Evolutionary conservation across 2,329 filamentous ascomycete species (phyloP), one percentile per base, ranked within the genome.

Genomic region (Exophiala mesophila): DNA sequence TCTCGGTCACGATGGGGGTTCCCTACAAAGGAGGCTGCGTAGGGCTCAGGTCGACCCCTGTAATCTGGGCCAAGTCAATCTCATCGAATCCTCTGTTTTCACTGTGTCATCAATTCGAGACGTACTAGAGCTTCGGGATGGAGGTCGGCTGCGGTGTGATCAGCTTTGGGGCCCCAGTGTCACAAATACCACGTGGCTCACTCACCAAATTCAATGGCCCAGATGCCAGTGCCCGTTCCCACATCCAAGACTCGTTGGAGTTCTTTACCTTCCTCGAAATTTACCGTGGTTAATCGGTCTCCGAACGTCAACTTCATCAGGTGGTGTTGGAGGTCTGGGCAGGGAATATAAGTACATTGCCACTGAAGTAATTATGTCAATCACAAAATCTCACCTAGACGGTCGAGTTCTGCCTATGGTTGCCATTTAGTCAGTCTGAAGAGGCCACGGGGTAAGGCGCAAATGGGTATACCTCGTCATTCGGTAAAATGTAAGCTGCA

Each of bases 181-280:
- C 29, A 6, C 29, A 6, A 31, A 6, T 6, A 7, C 29, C 29
- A 31, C 5, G 13, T 6, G 13, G 29, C 19, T 17, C 5, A 9
- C 39, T 36, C 31, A 42, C 45, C 45, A 15, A 24, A 61, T 32
- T 63, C 63, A 21, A 64, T 61, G 12, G 62, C 61, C 62, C 62
- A 64, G 31, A 63, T 60, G 1, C 62, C 62, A 3, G 62, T 64
- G 1, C 62, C 62, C 2, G 62, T 64, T 2, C 62, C 62, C 16
- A 64, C 51, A 42, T 64, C 62, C 15, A 64, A 36, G 4, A 64
- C 59, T 17, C 59, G 55, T 6, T 50, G 43, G 4, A 59, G 50
- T 3, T 48, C 50, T 15, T 32, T 36, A 3, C 17, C 36, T 24
- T 43, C 19, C 26, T 36, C 45, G 10, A 38, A 30, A 9, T 36